Evolutionary conservation across 1,284 basidiomycete species (phyloP).

Genomic region (Taiwanofungus camphoratus): DNA sequence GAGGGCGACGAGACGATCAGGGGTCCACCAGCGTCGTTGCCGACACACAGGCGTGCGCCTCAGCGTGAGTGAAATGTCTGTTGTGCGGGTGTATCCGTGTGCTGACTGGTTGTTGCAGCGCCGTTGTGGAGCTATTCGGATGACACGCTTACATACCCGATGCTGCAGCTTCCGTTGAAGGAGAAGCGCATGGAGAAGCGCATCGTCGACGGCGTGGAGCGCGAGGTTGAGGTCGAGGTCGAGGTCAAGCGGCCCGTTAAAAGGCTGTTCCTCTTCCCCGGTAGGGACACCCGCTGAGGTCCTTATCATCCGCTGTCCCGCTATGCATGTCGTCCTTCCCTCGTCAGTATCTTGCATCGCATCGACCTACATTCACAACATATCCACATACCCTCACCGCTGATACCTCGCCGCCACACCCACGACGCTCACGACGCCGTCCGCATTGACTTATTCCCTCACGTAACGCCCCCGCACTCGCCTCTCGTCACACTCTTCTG

Average conservation of each 20-base stretch:
- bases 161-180: conserved; percentile 50
- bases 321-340: conserved; percentile 2
- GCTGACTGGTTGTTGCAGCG: conserved; percentile 29
- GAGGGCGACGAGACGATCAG: conserved; percentile 12
- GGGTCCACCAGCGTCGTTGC: conserved; percentile 12
- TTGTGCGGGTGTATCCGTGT: not conserved
- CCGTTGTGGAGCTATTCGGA: conserved; percentile 66
- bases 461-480: conserved; percentile 2
- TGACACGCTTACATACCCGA: conserved; percentile 57
- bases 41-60: conserved; percentile 19
- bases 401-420: conserved; percentile 11
- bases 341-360: conserved; percentile 1
- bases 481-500: not conserved
- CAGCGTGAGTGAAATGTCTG: conserved; percentile 27
- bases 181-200: conserved; percentile 43
- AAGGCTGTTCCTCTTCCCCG: conserved; percentile 45
- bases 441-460: conserved; percentile 8
- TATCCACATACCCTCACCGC: conserved; percentile 7
- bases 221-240: conserved; percentile 44
- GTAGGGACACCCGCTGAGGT: conserved; percentile 19
- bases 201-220: conserved; percentile 48
- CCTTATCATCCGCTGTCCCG: not conserved
- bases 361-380: not conserved
- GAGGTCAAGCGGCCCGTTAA: conserved; percentile 43
- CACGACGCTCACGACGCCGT: conserved; percentile 9